phyloP scores from a whole-genome alignment of 257 asterid species.

The Fraxinus americana region DNA sequence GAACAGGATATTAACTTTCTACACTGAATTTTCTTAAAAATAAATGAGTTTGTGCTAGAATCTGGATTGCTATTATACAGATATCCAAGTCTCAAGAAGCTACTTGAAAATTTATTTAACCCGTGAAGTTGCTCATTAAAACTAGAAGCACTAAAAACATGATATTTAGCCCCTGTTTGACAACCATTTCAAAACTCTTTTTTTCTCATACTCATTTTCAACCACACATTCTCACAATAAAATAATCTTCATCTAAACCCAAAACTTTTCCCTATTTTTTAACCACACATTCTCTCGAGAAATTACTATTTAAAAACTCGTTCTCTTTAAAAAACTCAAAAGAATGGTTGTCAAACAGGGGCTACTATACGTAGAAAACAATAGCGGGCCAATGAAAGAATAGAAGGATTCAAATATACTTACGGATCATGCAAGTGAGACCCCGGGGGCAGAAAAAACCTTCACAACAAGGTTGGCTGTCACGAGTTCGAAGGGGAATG shows the following conservation, averaged over 20 bases:
- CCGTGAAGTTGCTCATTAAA: neutral
- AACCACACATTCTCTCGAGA: too few species aligned
- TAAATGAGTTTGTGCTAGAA: neutral
- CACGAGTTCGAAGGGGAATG: conserved; percentile 64
- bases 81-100: neutral
- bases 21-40: neutral
- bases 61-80: neutral
- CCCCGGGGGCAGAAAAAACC: conserved; percentile 97
- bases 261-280: too few species aligned
- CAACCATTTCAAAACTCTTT: too few species aligned
- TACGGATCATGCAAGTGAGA: conserved; percentile 99
- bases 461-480: conserved; percentile 82
- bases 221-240: too few species aligned
- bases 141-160: neutral
- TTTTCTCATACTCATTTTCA: too few species aligned
- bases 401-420: conserved; percentile 35
- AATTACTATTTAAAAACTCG: too few species aligned
- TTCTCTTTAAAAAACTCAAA: too few species aligned
- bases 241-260: too few species aligned
- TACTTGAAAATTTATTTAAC: neutral
- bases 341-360: too few species aligned
- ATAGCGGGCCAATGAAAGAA: neutral
- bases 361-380: neutral
- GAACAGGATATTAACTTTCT: neutral
- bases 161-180: neutral